These are phyloP conservation scores for Cucumis sativus DNA, from an alignment of 306 rosid genomes.

Conservation along the genomic window DNA sequence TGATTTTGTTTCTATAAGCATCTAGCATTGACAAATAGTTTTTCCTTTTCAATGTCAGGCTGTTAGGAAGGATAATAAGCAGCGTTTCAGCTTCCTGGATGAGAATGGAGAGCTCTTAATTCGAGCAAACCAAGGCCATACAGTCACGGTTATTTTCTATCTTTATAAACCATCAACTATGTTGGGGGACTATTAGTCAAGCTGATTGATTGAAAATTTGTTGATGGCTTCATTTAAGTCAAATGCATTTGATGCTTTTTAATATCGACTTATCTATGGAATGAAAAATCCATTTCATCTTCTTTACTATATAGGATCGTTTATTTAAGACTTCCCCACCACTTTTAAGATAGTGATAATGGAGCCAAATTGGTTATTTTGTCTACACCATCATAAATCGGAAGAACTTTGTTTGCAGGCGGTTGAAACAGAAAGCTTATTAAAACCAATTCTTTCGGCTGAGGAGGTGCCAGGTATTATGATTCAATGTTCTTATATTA, in stretches of 20 bases:
- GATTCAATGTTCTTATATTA: background rate
- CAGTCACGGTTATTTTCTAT: constrained; percentile 34
- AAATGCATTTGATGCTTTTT: background rate
- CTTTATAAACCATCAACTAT: background rate
- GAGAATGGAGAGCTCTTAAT: constrained; percentile 68
- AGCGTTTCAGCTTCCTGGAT: constrained; percentile 71
- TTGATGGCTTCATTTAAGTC: background rate
- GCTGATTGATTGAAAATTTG: background rate
- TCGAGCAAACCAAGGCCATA: constrained; percentile 94
- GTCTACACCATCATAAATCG: background rate
- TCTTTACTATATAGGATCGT: background rate
- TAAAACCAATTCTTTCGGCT: constrained; percentile 57
- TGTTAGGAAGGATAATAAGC: constrained; percentile 75
- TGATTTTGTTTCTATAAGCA: background rate
- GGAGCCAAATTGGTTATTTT: background rate
- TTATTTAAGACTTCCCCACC: background rate
- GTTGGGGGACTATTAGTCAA: background rate
- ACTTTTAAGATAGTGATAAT: background rate
- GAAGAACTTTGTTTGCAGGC: constrained; percentile 32
- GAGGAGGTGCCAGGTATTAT: constrained; percentile 64
- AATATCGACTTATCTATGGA: background rate
- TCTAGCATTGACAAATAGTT: background rate
- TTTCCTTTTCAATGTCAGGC: constrained; percentile 42
- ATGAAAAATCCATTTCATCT: background rate
- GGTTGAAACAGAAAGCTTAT: constrained; percentile 75